phyloP scores from a whole-genome alignment of 2,329 filamentous ascomycete genomes.

The Akanthomyces uredinophilus region DNA sequence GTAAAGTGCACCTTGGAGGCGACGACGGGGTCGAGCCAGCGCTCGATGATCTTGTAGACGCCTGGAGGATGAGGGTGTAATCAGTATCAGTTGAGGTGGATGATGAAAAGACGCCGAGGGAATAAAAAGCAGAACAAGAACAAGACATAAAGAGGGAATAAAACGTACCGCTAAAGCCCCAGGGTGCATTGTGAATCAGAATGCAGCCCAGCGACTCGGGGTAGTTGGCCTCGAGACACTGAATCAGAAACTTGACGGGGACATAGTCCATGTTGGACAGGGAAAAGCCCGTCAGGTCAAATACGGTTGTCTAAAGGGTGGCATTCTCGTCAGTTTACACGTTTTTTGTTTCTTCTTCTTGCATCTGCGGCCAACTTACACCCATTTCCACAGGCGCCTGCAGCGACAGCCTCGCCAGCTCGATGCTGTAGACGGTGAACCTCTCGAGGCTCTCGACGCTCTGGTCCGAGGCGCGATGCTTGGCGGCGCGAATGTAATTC shows the following conservation, averaged over 20 bases:
- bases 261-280: constrained; percentile 92
- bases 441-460: constrained; percentile 69
- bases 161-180: constrained; percentile 74
- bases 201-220: constrained; percentile 80
- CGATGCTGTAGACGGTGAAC: constrained; percentile 83
- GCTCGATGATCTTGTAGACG: constrained; percentile 82
- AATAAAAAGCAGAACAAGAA: no score
- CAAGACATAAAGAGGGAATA: no score
- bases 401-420: constrained; percentile 74
- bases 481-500: constrained; percentile 69
- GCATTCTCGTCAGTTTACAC: background rate
- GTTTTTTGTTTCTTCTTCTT: no score
- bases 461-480: constrained; percentile 75
- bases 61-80: constrained; percentile 36
- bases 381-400: constrained; percentile 75
- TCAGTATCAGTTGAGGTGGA: background rate
- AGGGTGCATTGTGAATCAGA: constrained; percentile 84
- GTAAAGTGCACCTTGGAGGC: constrained; percentile 88
- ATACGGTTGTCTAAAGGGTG: constrained; percentile 31
- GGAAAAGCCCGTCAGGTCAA: constrained; percentile 84
- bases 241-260: constrained; percentile 93
- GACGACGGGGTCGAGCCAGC: constrained; percentile 89
- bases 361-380: constrained; percentile 45
- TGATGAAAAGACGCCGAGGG: constrained; percentile 19
- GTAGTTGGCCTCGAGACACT: constrained; percentile 93